phyloP scores from a whole-genome alignment of 164 flowering plant genomes.

The Magnolia kwangsiensis region DNA sequence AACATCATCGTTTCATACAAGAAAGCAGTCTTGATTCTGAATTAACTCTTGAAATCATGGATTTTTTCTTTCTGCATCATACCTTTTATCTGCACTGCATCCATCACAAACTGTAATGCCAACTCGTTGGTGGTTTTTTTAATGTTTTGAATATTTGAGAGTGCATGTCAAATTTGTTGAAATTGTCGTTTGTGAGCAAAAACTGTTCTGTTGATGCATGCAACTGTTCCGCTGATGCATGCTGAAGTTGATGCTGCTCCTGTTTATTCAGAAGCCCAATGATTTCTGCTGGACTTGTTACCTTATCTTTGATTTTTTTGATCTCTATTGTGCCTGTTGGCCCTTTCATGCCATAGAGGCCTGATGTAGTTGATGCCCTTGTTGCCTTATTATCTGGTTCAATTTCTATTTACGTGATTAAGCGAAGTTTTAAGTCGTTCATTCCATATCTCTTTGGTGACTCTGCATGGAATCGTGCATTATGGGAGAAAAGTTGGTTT shows the following conservation, averaged over 20 bases:
- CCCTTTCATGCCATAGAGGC: not conserved
- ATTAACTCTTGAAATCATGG: too few species aligned
- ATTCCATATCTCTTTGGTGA: not conserved
- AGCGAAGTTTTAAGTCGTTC: not conserved
- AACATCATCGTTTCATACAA: too few species aligned
- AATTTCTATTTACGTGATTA: not conserved
- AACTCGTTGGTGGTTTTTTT: too few species aligned
- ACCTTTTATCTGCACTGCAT: too few species aligned
- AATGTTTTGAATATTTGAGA: too few species aligned
- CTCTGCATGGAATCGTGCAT: not conserved
- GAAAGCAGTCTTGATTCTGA: too few species aligned
- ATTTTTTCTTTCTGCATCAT: too few species aligned
- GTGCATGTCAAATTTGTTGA: too few species aligned
- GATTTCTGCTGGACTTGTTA: not conserved
- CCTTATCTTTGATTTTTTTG: not conserved
- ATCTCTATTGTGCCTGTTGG: not conserved
- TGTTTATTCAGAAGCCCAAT: not conserved
- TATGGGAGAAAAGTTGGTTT: not conserved
- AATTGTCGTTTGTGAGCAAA: not conserved
- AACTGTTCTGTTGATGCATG: not conserved
- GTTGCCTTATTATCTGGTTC: not conserved
- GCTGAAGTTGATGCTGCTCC: not conserved
- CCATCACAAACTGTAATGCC: too few species aligned
- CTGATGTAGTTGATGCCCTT: not conserved
- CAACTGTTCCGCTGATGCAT: not conserved